Evolutionary conservation across 2,329 filamentous ascomycete genomes (phyloP), one percentile per base, ranked within the genome.

Genomic region (Fusarium continuum): DNA sequence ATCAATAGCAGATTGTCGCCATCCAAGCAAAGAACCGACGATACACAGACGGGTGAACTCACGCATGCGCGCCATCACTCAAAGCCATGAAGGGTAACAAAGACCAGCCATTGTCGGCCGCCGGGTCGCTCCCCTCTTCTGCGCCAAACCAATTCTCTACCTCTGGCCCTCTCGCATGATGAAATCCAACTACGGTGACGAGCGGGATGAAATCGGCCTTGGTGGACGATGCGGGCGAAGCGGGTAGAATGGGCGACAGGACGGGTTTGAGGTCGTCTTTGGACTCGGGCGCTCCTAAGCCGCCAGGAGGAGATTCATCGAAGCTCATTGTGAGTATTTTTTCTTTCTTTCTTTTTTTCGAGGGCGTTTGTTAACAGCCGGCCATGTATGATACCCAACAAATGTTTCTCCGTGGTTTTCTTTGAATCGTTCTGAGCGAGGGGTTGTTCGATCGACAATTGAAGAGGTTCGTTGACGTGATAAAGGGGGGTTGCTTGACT

Each of bases 61-160:
- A 95, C 88, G 93, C 88, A 82, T 99, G 95, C 49, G 95, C 95
- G 48, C 95, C 95, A 75, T 99, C 95, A 55, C 92, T 95, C 72
- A 99, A 79, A 22, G 95, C 95, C 92, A 98, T 97, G 77, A 99
- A 99, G 0, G 95, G 93, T 61, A 99, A 82, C 68, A 97, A 78
- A 23, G 88, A 85, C 95, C 95, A 99, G 73, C 95, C 92, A 78
- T 96, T 94, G 56, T 93, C 90, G 39, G 79, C 82, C 4, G 91
- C 91, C 10, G 94, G 92, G 76, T 97, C 93, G 55, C 80, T 82
- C 49, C 88, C 91, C 68, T 93, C 88, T 17, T 88, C 77, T 23
- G 79, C 86, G 61, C 92, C 93, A 73, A 97, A 92, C 91, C 94
- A 98, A 71, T 84, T 86, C 80, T 98, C 93, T 53, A 98, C 91